A percentile compares a stretch with the other conserved stretches of the same genome.
Conservation (phyloP, 371 early-diverging fungal species). For the Mortierella sp. region DNA sequence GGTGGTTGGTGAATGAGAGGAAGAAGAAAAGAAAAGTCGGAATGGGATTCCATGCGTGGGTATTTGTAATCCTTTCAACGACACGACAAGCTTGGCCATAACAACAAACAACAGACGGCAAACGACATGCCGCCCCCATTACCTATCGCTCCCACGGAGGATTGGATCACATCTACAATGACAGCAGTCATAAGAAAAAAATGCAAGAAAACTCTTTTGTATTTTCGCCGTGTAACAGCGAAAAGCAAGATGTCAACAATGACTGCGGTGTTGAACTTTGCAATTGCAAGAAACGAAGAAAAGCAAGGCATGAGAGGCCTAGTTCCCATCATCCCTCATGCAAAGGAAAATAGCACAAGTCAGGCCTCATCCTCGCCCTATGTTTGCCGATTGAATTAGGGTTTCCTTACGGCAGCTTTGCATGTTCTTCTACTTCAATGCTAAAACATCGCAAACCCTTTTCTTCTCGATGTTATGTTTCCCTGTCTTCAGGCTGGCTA, state of each 20-base stretch:
- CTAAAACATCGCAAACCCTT: background rate
- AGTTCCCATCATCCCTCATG: too few species aligned
- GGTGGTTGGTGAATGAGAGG: background rate
- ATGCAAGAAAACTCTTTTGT: background rate
- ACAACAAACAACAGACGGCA: background rate
- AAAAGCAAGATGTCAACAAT: background rate
- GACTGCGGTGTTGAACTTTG: background rate
- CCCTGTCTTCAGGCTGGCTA: background rate
- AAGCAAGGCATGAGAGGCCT: background rate
- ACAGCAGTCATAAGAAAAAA: background rate
- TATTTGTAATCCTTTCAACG: background rate
- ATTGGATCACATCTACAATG: background rate
- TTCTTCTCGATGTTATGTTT: background rate
- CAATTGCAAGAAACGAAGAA: background rate
- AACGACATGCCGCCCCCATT: background rate
- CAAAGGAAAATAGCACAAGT: too few species aligned
- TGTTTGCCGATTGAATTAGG: background rate
- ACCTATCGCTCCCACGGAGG: background rate
- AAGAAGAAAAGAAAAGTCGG: background rate
- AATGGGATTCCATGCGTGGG: background rate
- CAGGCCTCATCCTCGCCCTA: background rate
- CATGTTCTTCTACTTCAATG: background rate
- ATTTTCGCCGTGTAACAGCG: background rate
- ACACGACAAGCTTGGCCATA: background rate
- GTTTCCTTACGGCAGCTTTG: background rate